phyloP scores from a whole-genome alignment of 768 basidiomycete genomes.

The Baorangia bicolor region DNA sequence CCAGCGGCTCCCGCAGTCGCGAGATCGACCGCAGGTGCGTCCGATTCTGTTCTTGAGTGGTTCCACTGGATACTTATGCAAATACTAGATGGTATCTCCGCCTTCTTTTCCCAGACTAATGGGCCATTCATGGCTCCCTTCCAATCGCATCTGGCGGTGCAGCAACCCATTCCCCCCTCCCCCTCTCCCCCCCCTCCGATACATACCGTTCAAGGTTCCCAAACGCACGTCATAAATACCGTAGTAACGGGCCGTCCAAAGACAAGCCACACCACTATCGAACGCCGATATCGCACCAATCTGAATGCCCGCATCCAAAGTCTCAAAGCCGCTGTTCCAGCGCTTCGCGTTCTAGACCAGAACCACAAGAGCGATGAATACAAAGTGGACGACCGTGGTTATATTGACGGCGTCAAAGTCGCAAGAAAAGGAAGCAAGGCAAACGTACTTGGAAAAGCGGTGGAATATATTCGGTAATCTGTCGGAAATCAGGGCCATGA shows the following conservation, averaged over 20 bases:
- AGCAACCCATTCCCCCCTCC: conserved; percentile 33
- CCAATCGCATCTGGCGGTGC: conserved; percentile 32
- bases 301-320: conserved; percentile 84
- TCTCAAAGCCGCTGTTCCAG: conserved; percentile 78
- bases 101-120: conserved; percentile 17
- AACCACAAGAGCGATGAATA: conserved; percentile 40
- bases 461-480: conserved; percentile 76
- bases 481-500: neutral
- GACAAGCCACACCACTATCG: conserved; percentile 88
- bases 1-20: conserved; percentile 25
- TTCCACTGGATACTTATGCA: conserved; percentile 7
- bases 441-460: conserved; percentile 85
- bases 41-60: neutral
- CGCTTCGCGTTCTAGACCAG: conserved; percentile 74
- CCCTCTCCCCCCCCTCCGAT: conserved; percentile 40
- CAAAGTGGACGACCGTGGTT: conserved; percentile 78
- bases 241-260: conserved; percentile 40
- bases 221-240: conserved; percentile 23
- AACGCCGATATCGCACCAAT: conserved; percentile 85
- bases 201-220: conserved; percentile 23
- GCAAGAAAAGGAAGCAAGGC: conserved; percentile 91
- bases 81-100: conserved; percentile 22
- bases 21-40: conserved; percentile 22
- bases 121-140: conserved; percentile 31
- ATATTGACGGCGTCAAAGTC: conserved; percentile 89